Base-by-base conservation (phyloP, 345 rosid genomes). In the Pistacia atlantica region DNA sequence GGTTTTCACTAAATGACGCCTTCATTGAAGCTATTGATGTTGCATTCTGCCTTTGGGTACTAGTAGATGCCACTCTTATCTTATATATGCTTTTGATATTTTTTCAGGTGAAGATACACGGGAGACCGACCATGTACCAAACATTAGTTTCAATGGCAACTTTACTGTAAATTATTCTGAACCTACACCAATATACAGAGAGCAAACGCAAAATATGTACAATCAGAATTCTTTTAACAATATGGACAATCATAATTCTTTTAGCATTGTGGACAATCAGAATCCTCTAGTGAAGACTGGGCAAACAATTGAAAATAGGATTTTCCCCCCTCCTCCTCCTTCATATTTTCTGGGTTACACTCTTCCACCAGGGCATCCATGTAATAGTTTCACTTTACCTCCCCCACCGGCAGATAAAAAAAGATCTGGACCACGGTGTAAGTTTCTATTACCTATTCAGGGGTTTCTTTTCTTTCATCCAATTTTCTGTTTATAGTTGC, bases 381-480 rank as follows among this genome's bases (percentile, higher is more conserved):
- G 99, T 88, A 83, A 83, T 73, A 84, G 82, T 81, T 97, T 97
- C 80, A 90, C 88, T 58, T 82, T 94, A 81, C 97, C 99, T 77
- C 99, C 99, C 5, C 99, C 99, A 38, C 98, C 98, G 5, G 95
- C 97, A 14, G 97, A 94, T 83, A 90, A 75, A 75, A 97, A 97
- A 84, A 87, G 97, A 89, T 90, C 97, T 5, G 98, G 98, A 71
- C 99, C 99, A 31, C 90, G 97, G 64, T 92, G 99, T 97, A 87
- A 90, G 98, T 82, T 74, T 55, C 57, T 37, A 22, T 63, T 16
- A 8, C 9, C 63, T 10, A 56, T 45, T 62, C 56, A 25, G 46
- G 37, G 11, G 52, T 73, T 22, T 18, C 16, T 62, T 66, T 45
- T 6, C 46, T 56, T 46, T 49, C 33, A 11, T 55, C 7, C 51